Percentiles rank a stretch among this genome's conserved stretches.
Conservation (phyloP, 2,329 filamentous ascomycete species). For the Basipetospora chlamydospora region DNA sequence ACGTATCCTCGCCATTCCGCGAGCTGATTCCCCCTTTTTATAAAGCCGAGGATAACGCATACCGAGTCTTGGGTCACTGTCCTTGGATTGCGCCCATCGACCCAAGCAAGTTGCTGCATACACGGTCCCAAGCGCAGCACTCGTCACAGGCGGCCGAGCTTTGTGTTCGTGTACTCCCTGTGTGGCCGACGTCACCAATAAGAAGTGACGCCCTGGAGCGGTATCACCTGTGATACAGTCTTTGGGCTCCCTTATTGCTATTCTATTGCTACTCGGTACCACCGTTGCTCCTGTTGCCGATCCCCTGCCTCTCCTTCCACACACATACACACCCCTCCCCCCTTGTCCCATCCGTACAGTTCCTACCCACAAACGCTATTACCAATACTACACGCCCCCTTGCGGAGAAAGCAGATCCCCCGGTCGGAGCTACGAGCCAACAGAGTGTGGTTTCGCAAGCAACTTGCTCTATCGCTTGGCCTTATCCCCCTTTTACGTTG, state of each 20-base stretch:
- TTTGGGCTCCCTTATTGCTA: not conserved
- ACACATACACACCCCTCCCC: not conserved
- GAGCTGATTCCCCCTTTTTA: too few species aligned
- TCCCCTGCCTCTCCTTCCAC: not conserved
- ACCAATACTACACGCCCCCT: too few species aligned
- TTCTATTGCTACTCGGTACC: not conserved
- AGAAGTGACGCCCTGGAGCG: not conserved
- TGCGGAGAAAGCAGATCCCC: too few species aligned
- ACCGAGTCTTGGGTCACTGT: too few species aligned
- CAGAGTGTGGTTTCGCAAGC: constrained; percentile 20
- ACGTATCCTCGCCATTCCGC: too few species aligned
- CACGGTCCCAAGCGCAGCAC: not conserved
- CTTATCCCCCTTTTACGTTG: not conserved
- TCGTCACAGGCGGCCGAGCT: not conserved
- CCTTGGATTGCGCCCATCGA: too few species aligned
- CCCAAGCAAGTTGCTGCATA: not conserved
- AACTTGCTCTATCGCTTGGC: constrained; percentile 7
- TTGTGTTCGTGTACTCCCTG: not conserved
- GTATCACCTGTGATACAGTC: constrained; percentile 1
- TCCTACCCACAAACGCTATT: too few species aligned
- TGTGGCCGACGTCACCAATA: constrained; percentile 1
- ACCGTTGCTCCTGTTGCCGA: not conserved
- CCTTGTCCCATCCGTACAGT: too few species aligned
- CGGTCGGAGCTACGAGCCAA: too few species aligned
- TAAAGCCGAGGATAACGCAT: too few species aligned